Percentiles rank a stretch among this genome's conserved stretches.
Evolutionary conservation across 352 stramenopile genomes (phyloP).

Genomic region (Phytopythium delawarense): DNA sequence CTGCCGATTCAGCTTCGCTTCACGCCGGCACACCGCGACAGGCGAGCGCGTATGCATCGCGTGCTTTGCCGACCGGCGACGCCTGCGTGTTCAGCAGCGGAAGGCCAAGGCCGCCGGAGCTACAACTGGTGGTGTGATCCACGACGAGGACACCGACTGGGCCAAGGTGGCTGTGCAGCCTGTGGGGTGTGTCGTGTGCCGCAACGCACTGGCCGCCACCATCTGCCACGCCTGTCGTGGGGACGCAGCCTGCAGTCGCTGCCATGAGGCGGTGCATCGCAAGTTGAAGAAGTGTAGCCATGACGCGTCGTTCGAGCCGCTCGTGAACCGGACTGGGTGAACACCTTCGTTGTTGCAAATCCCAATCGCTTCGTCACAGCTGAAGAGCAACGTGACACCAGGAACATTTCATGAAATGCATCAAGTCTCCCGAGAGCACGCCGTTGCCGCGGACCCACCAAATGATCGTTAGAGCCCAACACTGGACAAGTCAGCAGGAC

Average conservation of each 20-base stretch:
- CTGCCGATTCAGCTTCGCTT: conserved; percentile 53
- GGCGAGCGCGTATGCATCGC: conserved; percentile 52
- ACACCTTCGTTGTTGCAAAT: too few relatives aligned
- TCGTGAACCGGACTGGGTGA: conserved; percentile 15
- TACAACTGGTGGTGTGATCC: background rate
- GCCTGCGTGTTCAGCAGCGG: background rate
- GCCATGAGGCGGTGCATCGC: conserved; percentile 42
- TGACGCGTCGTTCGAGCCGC: conserved; percentile 16
- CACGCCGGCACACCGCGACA: conserved; percentile 36
- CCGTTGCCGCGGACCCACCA: too few relatives aligned
- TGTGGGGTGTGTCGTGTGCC: conserved; percentile 58
- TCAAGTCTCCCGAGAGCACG: too few relatives aligned
- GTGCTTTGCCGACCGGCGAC: conserved; percentile 43
- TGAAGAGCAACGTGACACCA: too few relatives aligned
- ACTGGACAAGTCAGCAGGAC: too few relatives aligned
- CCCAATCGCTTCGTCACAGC: too few relatives aligned
- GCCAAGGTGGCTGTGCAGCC: conserved; percentile 55
- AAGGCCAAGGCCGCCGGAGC: conserved; percentile 4
- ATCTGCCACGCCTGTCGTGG: conserved; percentile 53
- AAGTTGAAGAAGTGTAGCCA: conserved; percentile 11
- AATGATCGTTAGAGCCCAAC: too few relatives aligned
- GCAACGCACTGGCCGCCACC: conserved; percentile 30
- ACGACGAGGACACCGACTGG: conserved; percentile 24
- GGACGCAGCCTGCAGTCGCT: conserved; percentile 47
- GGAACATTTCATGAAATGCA: too few relatives aligned